Evolutionary conservation across 2,329 filamentous ascomycete genomes (phyloP).

Genomic region (Myriosclerotinia curreyana): DNA sequence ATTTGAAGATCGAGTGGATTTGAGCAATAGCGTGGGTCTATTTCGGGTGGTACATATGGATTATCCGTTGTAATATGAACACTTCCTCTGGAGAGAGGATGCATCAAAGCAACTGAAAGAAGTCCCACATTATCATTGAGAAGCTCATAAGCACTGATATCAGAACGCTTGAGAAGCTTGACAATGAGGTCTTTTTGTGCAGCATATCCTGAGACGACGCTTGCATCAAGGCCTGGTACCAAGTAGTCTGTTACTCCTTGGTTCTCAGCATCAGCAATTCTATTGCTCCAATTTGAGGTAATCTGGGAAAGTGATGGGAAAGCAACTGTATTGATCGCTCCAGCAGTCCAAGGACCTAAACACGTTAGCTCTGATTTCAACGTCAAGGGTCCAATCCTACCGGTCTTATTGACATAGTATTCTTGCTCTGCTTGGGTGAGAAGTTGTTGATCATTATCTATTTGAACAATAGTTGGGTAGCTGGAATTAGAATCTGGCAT

Average conservation of each 20-base stretch:
- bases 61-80: constrained; percentile 52
- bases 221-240: constrained; percentile 27
- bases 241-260: constrained; percentile 29
- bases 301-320: constrained; percentile 32
- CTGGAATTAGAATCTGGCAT: constrained; percentile 28
- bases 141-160: constrained; percentile 33
- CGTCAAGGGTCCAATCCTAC: constrained; percentile 10
- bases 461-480: constrained; percentile 29
- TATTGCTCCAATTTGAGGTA: constrained; percentile 28
- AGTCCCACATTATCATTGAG: constrained; percentile 32
- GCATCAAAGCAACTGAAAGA: constrained; percentile 43
- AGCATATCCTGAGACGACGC: constrained; percentile 30
- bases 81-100: constrained; percentile 54
- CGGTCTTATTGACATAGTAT: constrained; percentile 34
- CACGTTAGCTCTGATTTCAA: background rate
- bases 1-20: constrained; percentile 33
- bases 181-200: constrained; percentile 30
- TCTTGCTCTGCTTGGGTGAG: constrained; percentile 28
- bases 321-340: constrained; percentile 35
- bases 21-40: constrained; percentile 43
- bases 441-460: constrained; percentile 27
- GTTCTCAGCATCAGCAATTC: constrained; percentile 27
- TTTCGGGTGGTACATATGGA: constrained; percentile 44
- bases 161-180: constrained; percentile 24
- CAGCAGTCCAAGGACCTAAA: constrained; percentile 27